Percentiles rank a stretch among this genome's conserved stretches.
Conservation (phyloP, 2,329 filamentous ascomycete genomes). For the Ilyonectria sp. region DNA sequence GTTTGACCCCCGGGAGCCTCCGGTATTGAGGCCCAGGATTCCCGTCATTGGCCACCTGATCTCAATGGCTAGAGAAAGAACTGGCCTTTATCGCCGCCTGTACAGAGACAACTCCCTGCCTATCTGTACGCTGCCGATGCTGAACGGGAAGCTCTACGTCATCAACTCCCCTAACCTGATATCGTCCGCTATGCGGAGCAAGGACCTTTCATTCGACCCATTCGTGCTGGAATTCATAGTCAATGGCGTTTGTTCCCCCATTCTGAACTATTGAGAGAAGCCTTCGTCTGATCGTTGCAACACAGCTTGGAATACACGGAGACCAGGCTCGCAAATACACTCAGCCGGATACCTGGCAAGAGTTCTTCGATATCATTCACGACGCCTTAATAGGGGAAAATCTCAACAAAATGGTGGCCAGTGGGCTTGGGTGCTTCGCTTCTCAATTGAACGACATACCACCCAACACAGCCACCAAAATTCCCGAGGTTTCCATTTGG, state of each 20-base stretch:
- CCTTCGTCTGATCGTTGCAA: background rate
- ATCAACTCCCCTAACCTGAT: slow-evolving; percentile 14
- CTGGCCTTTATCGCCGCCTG: slow-evolving; percentile 10
- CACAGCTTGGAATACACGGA: background rate
- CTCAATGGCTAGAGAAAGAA: background rate
- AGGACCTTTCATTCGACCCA: slow-evolving; percentile 8
- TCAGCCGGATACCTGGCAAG: background rate
- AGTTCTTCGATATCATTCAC: slow-evolving; percentile 12
- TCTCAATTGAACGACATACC: background rate
- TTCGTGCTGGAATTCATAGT: background rate
- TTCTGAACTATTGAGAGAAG: background rate
- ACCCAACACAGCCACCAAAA: no score
- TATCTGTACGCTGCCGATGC: slow-evolving; percentile 22
- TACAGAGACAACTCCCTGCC: background rate
- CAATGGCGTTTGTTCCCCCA: background rate
- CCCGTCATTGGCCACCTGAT: slow-evolving; percentile 14
- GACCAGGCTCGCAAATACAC: background rate
- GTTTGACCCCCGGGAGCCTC: slow-evolving; percentile 10
- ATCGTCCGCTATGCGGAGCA: slow-evolving; percentile 2
- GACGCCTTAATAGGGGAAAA: slow-evolving; percentile 3
- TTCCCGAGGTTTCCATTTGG: background rate
- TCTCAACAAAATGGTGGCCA: slow-evolving; percentile 5
- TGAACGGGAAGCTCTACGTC: slow-evolving; percentile 17
- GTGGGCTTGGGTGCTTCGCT: background rate
- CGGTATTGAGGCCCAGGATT: slow-evolving; percentile 2